phyloP scores from a whole-genome alignment of 164 flowering plant species.

The Aristolochia contorta region DNA sequence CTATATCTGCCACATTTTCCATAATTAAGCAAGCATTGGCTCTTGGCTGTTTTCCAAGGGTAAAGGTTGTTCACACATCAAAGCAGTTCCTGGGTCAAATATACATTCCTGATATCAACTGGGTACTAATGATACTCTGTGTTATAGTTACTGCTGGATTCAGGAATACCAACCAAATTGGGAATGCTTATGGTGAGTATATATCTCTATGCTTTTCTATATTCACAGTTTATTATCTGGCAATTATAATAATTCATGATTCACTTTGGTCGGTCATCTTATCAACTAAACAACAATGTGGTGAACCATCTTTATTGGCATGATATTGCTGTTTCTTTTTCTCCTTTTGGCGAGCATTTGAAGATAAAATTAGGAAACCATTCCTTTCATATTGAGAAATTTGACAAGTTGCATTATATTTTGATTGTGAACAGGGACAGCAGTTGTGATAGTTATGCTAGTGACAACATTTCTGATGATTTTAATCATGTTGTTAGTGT shows the following conservation, averaged over 20 bases:
- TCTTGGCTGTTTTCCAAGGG: slow-evolving; percentile 86
- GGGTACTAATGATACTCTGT: slow-evolving; percentile 83
- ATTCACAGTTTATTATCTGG: not conserved
- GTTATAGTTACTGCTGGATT: slow-evolving; percentile 78
- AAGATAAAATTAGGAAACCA: no score
- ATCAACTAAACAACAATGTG: no score
- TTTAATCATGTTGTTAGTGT: slow-evolving; percentile 71
- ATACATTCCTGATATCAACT: slow-evolving; percentile 83
- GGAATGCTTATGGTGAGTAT: slow-evolving; percentile 82
- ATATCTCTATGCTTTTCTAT: not conserved
- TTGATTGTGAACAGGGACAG: slow-evolving; percentile 49
- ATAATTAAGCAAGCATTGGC: slow-evolving; percentile 84
- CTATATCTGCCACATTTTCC: slow-evolving; percentile 84
- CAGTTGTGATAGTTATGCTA: slow-evolving; percentile 79
- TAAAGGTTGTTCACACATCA: slow-evolving; percentile 81
- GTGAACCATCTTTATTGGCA: no score
- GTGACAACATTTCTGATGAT: slow-evolving; percentile 79
- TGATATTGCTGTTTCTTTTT: no score
- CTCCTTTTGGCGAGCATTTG: no score
- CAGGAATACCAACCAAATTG: slow-evolving; percentile 69
- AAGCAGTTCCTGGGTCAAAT: slow-evolving; percentile 69
- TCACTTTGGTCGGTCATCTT: no score
- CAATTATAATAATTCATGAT: not conserved
- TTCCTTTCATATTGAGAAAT: not conserved
- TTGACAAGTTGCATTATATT: not conserved